Base-by-base conservation (phyloP, 2,329 filamentous ascomycete species). In the Hypoxylon rubiginosum region DNA sequence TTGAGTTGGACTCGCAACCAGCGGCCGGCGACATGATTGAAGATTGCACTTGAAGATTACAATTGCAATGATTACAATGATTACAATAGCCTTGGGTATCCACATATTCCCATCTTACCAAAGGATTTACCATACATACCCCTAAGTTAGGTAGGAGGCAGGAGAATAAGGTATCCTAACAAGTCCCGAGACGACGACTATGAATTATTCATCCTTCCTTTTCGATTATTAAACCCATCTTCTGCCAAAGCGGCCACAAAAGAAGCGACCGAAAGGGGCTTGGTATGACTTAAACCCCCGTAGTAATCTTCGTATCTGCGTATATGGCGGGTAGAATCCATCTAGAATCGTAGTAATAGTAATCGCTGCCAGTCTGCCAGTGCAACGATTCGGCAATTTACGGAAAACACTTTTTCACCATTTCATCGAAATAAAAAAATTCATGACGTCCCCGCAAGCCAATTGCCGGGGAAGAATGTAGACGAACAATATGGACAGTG, bases 311-410 rank as follows among this genome's bases (percentile, higher is more conserved):
- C 57, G 60, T 24, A 24, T 24, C 21, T 24, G 21, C 21, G 21
- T 24, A 24, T 64, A 64, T 64, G 43, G 36, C 32, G 34, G 43
- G n/a, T n/a, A 21, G 10, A 43, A 11, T 43, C 3, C n/a, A 11
- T 43, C 39, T 43, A n/a, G 39, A 21, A 36, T 62, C 15, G 52
- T 64, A 63, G 56, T 58, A 61, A 64, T 61, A 45, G 53, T 21
- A 48, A 39, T 8, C 4, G 24, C 45, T 34, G 46, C 46, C 39
- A 45, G 41, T 61, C 45, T 34, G 46, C 46, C 39, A 45, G 41
- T 61, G 53, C 53, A 48, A 63, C 65, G 28, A 24, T 43, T 53
- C 67, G 67, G 65, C 36, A 63, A 48, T 67, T 68, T 43, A 57
- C 65, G 64, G 55, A 56, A 51, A 54, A 43, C 30, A 28, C 21